phyloP scores from a whole-genome alignment of 495 filamentous ascomycete genomes.

The Xylaria sp. region DNA sequence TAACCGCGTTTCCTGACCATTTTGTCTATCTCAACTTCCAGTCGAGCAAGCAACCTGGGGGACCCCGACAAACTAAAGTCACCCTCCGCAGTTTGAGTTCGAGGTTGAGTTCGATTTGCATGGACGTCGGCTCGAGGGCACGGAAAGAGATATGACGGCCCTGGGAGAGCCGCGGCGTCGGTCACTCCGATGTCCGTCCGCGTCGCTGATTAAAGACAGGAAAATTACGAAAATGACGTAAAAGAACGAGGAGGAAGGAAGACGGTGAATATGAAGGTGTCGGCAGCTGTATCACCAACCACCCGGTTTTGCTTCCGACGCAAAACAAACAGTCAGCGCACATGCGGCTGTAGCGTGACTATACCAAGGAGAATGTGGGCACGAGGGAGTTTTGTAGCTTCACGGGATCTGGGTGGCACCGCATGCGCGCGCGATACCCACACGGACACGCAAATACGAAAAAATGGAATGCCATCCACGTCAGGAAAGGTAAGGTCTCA shows the following conservation, averaged over 20 bases:
- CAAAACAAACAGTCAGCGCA: conserved; percentile 17
- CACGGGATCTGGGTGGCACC: conserved; percentile 32
- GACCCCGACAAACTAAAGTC: background rate
- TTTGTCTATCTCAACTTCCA: conserved; percentile 21
- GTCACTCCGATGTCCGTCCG: conserved; percentile 23
- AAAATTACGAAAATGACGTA: conserved; percentile 18
- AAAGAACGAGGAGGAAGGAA: background rate
- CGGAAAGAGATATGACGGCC: background rate
- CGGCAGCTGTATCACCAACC: conserved; percentile 27
- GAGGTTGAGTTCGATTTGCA: conserved; percentile 16
- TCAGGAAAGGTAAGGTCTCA: conserved; percentile 42
- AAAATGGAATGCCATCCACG: conserved; percentile 38
- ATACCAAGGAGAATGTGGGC: conserved; percentile 36
- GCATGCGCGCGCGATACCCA: conserved; percentile 25
- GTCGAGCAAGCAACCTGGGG: background rate
- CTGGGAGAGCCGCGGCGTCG: conserved; percentile 7
- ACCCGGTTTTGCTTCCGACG: conserved; percentile 15
- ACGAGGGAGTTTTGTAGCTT: conserved; percentile 43
- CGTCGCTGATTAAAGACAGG: conserved; percentile 10
- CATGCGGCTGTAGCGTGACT: conserved; percentile 12
- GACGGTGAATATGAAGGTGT: background rate
- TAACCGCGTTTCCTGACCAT: conserved; percentile 29
- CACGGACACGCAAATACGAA: conserved; percentile 45
- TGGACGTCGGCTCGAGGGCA: conserved; percentile 7
- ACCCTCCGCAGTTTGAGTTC: conserved; percentile 20